A percentile compares a stretch with the other conserved stretches of the same genome.
Evolutionary conservation across 2,329 filamentous ascomycete species (phyloP).

Genomic region (Verticillium dahliae): DNA sequence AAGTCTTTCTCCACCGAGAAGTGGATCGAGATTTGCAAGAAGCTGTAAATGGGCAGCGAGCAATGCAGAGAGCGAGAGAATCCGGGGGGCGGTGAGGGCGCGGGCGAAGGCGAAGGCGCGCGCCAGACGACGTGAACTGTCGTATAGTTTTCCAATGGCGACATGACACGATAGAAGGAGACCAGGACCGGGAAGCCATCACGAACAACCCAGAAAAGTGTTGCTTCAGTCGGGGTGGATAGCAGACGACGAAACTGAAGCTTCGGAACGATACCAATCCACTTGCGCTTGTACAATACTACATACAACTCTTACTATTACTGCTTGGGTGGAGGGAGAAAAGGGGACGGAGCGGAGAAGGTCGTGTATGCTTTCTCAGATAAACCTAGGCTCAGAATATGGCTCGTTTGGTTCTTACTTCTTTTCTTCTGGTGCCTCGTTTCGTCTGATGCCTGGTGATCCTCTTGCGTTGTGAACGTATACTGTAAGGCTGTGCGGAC

Average conservation of each 20-base stretch:
- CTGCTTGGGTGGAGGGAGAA: constrained; percentile 2
- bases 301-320: background rate
- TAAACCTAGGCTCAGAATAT: constrained; percentile 9
- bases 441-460: too few relatives aligned
- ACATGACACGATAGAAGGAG: constrained; percentile 3
- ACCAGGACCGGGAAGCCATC: background rate
- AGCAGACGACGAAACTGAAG: constrained; percentile 5
- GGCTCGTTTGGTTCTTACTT: background rate
- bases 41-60: constrained; percentile 58
- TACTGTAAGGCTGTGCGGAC: too few relatives aligned
- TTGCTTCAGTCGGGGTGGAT: constrained; percentile 14
- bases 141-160: constrained; percentile 1
- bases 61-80: background rate
- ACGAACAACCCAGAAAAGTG: constrained; percentile 4
- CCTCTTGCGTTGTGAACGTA: too few relatives aligned
- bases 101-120: constrained; percentile 3
- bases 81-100: too few relatives aligned
- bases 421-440: too few relatives aligned
- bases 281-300: constrained; percentile 14
- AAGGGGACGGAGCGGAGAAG: constrained; percentile 5
- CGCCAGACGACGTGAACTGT: constrained; percentile 1
- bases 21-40: constrained; percentile 89
- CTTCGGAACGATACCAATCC: constrained; percentile 11
- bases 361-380: constrained; percentile 9
- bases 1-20: constrained; percentile 98